A percentile compares a stretch with the other conserved stretches of the same genome.
These are phyloP conservation scores for Salicornia ramosissima DNA, from an alignment of 148 eudicot genomes.

Conservation along the genomic window DNA sequence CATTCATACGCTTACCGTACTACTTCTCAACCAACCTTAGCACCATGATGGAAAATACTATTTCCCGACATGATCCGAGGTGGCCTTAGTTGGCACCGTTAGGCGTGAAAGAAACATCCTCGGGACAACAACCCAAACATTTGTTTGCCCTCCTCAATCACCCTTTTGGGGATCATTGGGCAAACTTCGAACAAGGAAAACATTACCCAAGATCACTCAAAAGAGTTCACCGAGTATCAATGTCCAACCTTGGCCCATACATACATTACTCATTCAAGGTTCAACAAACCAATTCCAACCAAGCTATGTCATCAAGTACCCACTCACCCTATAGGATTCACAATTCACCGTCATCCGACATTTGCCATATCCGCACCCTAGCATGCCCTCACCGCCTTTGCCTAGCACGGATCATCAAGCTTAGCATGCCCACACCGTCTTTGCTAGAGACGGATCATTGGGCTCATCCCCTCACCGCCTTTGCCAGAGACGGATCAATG, in stretches of 20 bases:
- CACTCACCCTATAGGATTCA: background rate
- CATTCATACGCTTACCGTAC: background rate
- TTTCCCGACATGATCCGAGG: background rate
- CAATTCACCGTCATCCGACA: background rate
- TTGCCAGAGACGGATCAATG: too few species aligned
- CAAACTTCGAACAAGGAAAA: background rate
- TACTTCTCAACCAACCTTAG: background rate
- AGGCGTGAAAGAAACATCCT: background rate
- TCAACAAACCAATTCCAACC: background rate
- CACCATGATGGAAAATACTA: background rate
- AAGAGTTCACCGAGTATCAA: too few species aligned
- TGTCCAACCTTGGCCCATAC: background rate
- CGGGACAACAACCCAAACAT: background rate
- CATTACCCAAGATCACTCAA: background rate
- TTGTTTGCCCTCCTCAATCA: background rate
- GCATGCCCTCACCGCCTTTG: too few species aligned
- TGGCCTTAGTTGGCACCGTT: background rate
- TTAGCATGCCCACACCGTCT: too few species aligned
- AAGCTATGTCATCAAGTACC: background rate
- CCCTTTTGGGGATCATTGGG: background rate
- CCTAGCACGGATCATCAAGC: too few species aligned
- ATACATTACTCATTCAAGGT: too few species aligned
- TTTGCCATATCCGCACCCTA: background rate
- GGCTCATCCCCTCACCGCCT: too few species aligned
- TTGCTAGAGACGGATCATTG: too few species aligned